Evolutionary conservation across 2,329 filamentous ascomycete genomes (phyloP).

Genomic region (Harringtonia lauricola): DNA sequence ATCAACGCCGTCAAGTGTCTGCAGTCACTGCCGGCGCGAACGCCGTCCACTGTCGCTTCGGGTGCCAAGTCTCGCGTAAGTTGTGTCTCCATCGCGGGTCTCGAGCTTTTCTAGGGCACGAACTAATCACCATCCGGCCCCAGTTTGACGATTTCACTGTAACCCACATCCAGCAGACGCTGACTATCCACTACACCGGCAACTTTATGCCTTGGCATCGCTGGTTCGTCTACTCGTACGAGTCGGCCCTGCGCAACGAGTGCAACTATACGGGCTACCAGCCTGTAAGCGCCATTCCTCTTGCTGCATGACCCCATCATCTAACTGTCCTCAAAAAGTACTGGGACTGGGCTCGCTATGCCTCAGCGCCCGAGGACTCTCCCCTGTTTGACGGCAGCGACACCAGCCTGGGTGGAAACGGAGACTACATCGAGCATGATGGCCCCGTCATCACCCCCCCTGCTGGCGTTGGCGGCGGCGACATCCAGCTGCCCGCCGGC

Average conservation of each 20-base stretch:
- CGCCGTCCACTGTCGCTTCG: constrained; percentile 18
- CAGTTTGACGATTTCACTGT: constrained; percentile 17
- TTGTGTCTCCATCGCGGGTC: neutral
- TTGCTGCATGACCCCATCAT: no score
- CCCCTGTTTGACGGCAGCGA: constrained; percentile 40
- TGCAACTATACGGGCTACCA: constrained; percentile 17
- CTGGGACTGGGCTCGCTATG: constrained; percentile 38
- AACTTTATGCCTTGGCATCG: constrained; percentile 25
- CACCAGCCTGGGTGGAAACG: constrained; percentile 34
- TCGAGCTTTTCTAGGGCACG: no score
- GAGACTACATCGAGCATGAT: constrained; percentile 21
- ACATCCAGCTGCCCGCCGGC: constrained; percentile 23
- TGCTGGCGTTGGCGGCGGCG: constrained; percentile 14
- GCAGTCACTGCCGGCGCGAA: constrained; percentile 18
- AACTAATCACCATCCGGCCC: no score
- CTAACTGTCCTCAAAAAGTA: constrained; percentile 18
- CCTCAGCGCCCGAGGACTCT: constrained; percentile 28
- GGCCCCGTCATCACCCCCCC: constrained; percentile 19
- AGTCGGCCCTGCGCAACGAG: constrained; percentile 19
- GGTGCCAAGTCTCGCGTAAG: constrained; percentile 21
- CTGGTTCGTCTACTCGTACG: constrained; percentile 21
- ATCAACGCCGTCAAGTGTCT: constrained; percentile 27
- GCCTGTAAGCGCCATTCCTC: constrained; percentile 12
- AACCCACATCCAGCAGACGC: constrained; percentile 10
- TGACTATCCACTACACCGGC: constrained; percentile 13